Evolutionary conservation across 306 rosid species (phyloP).

Genomic region (Begonia loranthoides): DNA sequence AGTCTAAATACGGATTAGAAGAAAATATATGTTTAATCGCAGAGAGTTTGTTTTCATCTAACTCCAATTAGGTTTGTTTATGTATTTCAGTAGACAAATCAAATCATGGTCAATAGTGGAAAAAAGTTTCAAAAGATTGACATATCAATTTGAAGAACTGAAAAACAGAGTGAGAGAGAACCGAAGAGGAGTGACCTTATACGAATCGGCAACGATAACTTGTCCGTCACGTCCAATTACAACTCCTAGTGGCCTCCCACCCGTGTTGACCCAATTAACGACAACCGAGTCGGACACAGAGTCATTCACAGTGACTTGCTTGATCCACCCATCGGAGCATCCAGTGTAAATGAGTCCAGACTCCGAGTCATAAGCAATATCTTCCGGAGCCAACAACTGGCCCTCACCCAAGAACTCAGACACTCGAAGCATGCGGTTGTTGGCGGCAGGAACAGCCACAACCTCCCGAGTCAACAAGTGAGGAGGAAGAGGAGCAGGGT

Average conservation of each 20-base stretch:
- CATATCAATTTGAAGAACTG: background rate
- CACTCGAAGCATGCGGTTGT: constrained; percentile 18
- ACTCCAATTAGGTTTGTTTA: too few relatives aligned
- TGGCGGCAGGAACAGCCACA: constrained; percentile 12
- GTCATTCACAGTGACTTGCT: constrained; percentile 33
- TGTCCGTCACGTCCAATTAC: constrained; percentile 17
- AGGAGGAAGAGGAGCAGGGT: constrained; percentile 29
- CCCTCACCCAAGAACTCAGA: constrained; percentile 28
- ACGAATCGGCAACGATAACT: constrained; percentile 34
- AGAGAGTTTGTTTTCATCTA: too few relatives aligned
- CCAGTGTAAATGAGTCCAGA: constrained; percentile 49
- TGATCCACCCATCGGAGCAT: constrained; percentile 63
- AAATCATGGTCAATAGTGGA: too few relatives aligned
- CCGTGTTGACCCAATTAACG: constrained; percentile 49
- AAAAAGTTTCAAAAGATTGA: too few relatives aligned
- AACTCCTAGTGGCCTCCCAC: constrained; percentile 74
- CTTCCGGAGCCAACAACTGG: constrained; percentile 29
- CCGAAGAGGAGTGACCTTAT: constrained; percentile 17
- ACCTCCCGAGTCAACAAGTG: constrained; percentile 11
- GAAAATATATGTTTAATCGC: too few relatives aligned
- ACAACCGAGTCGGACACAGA: constrained; percentile 28
- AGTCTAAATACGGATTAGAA: too few relatives aligned
- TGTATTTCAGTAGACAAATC: too few relatives aligned
- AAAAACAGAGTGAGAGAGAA: background rate
- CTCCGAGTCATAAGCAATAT: constrained; percentile 27